Percentiles rank a stretch among this genome's conserved stretches.
Conservation (phyloP, 2,329 filamentous ascomycete genomes). For the Fusarium sp. region DNA sequence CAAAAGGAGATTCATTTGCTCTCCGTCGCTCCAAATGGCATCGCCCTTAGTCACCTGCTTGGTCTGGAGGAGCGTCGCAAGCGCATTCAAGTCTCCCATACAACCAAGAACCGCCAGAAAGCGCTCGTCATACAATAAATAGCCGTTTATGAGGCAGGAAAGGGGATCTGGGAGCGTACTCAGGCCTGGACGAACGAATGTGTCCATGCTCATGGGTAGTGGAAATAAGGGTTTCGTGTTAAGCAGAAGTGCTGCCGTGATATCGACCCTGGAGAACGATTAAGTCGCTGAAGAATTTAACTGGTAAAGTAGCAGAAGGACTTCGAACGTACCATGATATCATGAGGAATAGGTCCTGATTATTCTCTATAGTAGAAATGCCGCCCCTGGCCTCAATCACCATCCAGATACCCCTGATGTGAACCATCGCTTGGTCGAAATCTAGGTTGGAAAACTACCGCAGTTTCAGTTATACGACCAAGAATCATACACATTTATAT, state of each 20-base stretch:
- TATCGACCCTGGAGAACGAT: background rate
- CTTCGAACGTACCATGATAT: slow-evolving; percentile 1
- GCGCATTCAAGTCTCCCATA: slow-evolving; percentile 1
- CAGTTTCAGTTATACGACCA: background rate
- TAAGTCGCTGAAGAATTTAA: background rate
- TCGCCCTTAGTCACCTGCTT: background rate
- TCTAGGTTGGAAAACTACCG: slow-evolving; percentile 6
- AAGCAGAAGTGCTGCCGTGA: slow-evolving; percentile 14
- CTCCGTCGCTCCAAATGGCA: slow-evolving; percentile 5
- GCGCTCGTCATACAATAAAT: background rate
- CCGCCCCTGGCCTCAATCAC: slow-evolving; percentile 5
- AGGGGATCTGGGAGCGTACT: background rate
- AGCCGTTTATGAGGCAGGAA: background rate
- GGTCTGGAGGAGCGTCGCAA: background rate
- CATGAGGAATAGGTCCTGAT: slow-evolving; percentile 1
- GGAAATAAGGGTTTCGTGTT: slow-evolving; percentile 9
- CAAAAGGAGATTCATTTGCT: background rate
- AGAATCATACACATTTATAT: too few relatives aligned
- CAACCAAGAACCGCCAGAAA: background rate
- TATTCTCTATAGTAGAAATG: slow-evolving; percentile 3
- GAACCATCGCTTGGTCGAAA: slow-evolving; percentile 10
- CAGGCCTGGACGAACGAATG: background rate
- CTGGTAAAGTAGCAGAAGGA: background rate
- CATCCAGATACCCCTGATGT: slow-evolving; percentile 3
- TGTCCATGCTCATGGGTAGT: background rate